phyloP scores from a whole-genome alignment of 768 basidiomycete species.

The Psilocybe sp. region DNA sequence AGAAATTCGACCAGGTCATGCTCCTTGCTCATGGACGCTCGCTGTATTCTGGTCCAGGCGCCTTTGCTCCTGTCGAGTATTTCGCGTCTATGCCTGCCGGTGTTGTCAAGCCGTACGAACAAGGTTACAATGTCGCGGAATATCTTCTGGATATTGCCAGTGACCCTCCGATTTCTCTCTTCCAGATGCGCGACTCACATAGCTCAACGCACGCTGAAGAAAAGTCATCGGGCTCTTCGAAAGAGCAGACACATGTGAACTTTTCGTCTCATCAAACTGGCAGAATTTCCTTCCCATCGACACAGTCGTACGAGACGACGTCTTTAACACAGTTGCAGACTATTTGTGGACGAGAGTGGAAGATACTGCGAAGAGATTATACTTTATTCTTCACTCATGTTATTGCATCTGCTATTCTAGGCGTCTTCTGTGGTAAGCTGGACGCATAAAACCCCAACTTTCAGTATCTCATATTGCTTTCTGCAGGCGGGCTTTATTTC shows the following conservation, averaged over 20 bases:
- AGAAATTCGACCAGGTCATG: constrained; percentile 79
- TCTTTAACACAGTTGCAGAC: constrained; percentile 89
- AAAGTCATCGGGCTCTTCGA: background rate
- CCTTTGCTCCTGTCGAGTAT: constrained; percentile 63
- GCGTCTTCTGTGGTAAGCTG: constrained; percentile 77
- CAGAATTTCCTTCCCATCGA: no score
- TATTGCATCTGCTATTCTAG: constrained; percentile 64
- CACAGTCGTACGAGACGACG: constrained; percentile 55
- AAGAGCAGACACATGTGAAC: background rate
- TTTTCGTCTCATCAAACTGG: no score
- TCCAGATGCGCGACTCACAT: constrained; percentile 25
- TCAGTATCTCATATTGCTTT: background rate
- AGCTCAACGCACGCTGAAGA: background rate
- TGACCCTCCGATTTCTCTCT: constrained; percentile 50
- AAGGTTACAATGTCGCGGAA: constrained; percentile 91
- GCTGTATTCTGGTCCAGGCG: constrained; percentile 78
- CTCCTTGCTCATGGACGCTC: constrained; percentile 75
- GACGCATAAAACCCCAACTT: background rate
- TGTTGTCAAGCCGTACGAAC: constrained; percentile 51
- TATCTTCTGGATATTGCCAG: constrained; percentile 88
- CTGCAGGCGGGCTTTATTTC: constrained; percentile 79
- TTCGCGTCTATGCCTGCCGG: constrained; percentile 48
- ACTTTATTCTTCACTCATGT: constrained; percentile 82
- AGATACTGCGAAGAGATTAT: constrained; percentile 77
- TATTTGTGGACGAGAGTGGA: constrained; percentile 83